Evolutionary conservation across 495 filamentous ascomycete species (phyloP), one percentile per base, ranked within the genome.

Genomic region (Collariella sp.): DNA sequence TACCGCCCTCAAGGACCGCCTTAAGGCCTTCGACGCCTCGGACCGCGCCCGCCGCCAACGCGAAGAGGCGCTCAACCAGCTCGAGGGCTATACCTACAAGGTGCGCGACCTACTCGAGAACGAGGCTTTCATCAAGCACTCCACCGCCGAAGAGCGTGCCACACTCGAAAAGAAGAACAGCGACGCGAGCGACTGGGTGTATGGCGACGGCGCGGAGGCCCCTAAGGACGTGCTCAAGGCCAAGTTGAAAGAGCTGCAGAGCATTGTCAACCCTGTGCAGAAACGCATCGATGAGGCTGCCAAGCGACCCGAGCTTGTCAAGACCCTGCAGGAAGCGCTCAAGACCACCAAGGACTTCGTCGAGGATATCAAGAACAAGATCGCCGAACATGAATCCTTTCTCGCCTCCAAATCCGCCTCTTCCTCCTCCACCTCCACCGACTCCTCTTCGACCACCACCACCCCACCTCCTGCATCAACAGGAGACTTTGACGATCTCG

Each of bases 51-150:
- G 90, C 26, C 69, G 82, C 39, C 72, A 82, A 41, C 84, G 91
- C 31, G 91, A 96, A 66, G 93, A 96, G 68, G 79, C 87, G 10
- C 72, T 96, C 24, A 99, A 99, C 72, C 84, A 86, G 60, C 81
- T 99, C 23, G 93, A 99, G 67, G 82, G 79, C n/a, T 95, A 87
- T 67, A 95, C 90, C 40, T 99, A 99, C 76, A 84, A 81, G 55
- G 81, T 85, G 38, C 83, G 89, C 5, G 94, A 96, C 69, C 73
- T 90, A 18, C 69, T 94, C 10, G 83, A 85, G 15, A 83, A 86
- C 56, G 81, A 85, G 51, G 78, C 77, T 15, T 96, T 96, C 67
- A 70, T 84, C 38, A 76, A 72, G 11, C 81, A 77, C 12, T 82
- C 89, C 42, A 91, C 83, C 42, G 66, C 76, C 1, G 77, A 79